Base-by-base conservation (phyloP, 2,329 filamentous ascomycete species). In the Ophiocordyceps robertsii region DNA sequence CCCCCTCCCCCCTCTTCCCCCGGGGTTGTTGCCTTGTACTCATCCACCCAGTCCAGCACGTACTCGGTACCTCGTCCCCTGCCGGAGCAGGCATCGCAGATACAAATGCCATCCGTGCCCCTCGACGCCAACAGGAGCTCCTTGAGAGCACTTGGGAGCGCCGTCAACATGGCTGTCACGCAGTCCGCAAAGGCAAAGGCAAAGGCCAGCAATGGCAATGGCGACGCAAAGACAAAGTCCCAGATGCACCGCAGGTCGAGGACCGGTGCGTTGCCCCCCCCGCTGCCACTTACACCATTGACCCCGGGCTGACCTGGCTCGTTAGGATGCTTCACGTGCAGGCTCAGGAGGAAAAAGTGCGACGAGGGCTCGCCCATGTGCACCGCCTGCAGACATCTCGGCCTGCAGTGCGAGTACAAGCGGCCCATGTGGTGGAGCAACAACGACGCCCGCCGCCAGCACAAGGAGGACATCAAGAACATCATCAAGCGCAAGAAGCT, bases 401-500 rank as follows among this genome's bases (percentile, higher is more conserved):
- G 84, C 42, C 73, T 98, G 44, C 73, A 75, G 56, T 98, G 92
- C 69, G 88, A 96, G 70, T 98, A 96, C 70, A 95, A 94, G 73
- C 73, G 89, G 58, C 92, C 92, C 32, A 78, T 85, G 66, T 98
- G 92, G 92, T 98, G 92, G 92, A 84, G 82, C 66, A 95, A 92
- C 71, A 84, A 84, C 57, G 88, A 95, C 49, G 79, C 84, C 57
- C 75, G 92, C 52, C 78, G 82, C 54, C 69, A 80, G 44, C 87
- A 95, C 62, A 98, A 96, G 68, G 92, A 96, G 59, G 70, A 82
- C 52, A 94, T 98, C 73, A 98, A 98, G 74, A 82, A 84, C 64
- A 86, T 90, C 64, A 96, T 98, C 72, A 95, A 95, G 77, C 79
- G 82, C 60, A 96, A 92, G 60, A 96, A 96, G 75, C 73, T 93